Evolutionary conservation across 371 early-diverging fungal species (phyloP), one percentile per base, ranked within the genome.

Genomic region (Dentiscutata heterogama): DNA sequence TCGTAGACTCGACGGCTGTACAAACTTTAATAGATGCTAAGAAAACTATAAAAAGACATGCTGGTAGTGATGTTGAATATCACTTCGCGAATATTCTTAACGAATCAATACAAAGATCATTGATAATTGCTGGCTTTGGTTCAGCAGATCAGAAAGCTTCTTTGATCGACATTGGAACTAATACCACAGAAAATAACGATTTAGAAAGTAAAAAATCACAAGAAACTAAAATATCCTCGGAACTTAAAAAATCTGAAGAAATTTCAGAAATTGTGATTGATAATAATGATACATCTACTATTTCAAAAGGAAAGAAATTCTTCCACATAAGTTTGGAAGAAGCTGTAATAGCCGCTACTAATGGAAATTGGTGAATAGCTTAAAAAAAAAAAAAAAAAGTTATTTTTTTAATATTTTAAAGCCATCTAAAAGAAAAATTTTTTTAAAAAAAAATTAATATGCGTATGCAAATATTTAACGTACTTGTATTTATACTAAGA

Each of bases 1-100:
- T 84, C 35, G 73, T 93, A 29, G 94, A 94, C 83, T 87, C 91
- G 2, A 91, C 93, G 25, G 94, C 93, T 58, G 78, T 91, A 31
- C 92, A 92, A 83, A 87, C 89, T n/a, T 86, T 93, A 29, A 82
- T 91, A 5, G 93, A 93, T 83, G 86, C 89, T 20, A 87, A 88
- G 76, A 85, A 83, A 31, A 87, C 89, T 0, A 65, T 91, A n/a
- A 87, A 86, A 65, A 86, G 89, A 39, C 92, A 89, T 82, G 84
- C 90, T 61, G 93, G 89, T 58, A 89, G 86, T 25, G 83, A 86
- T 22, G 88, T 90, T 11, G 88, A 89, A 71, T 90, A 86, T 77
- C 89, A 90, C 58, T 90, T 90, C 81, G 87, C 86, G 25, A 90
- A 88, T 74, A 85, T 90, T 16, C 35, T 82, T 14, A 74, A 84